Conservation (phyloP, 441 rosid species). For the Euphorbia schlechtendalii region DNA sequence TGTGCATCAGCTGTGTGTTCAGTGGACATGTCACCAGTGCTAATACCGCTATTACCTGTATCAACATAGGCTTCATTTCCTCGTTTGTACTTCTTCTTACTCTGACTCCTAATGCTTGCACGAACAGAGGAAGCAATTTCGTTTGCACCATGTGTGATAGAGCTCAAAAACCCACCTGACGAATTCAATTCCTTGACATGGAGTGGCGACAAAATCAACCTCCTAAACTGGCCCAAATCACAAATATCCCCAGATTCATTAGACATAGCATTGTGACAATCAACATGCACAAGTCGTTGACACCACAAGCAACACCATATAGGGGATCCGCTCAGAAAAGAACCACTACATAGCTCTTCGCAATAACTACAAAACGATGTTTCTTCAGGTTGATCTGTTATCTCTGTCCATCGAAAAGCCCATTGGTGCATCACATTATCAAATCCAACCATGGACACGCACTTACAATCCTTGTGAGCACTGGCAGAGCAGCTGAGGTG, state of each 20-base stretch:
- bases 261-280: slow-evolving; percentile 71
- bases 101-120: slow-evolving; percentile 82
- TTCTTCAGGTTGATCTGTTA: slow-evolving; percentile 73
- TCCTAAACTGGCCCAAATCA: slow-evolving; percentile 78
- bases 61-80: slow-evolving; percentile 51
- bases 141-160: slow-evolving; percentile 94
- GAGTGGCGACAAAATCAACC: slow-evolving; percentile 81
- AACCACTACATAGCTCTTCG: slow-evolving; percentile 84
- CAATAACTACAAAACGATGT: slow-evolving; percentile 76
- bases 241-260: slow-evolving; percentile 75
- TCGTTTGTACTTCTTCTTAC: slow-evolving; percentile 76
- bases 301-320: slow-evolving; percentile 99
- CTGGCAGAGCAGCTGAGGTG: slow-evolving; percentile 63
- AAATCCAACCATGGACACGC: slow-evolving; percentile 73
- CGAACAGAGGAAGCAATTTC: slow-evolving; percentile 91
- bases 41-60: slow-evolving; percentile 45
- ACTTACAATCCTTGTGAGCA: slow-evolving; percentile 83
- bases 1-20: slow-evolving; percentile 58
- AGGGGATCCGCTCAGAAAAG: slow-evolving; percentile 97
- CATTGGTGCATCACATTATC: slow-evolving; percentile 85
- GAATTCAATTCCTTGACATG: slow-evolving; percentile 65
- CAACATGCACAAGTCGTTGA: slow-evolving; percentile 90
- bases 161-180: slow-evolving; percentile 76
- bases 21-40: slow-evolving; percentile 42
- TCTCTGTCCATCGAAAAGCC: slow-evolving; percentile 90